A percentile compares a stretch with the other conserved stretches of the same genome.
phyloP scores from a whole-genome alignment of 257 asterid species.

The Nyctanthes arbortristis region DNA sequence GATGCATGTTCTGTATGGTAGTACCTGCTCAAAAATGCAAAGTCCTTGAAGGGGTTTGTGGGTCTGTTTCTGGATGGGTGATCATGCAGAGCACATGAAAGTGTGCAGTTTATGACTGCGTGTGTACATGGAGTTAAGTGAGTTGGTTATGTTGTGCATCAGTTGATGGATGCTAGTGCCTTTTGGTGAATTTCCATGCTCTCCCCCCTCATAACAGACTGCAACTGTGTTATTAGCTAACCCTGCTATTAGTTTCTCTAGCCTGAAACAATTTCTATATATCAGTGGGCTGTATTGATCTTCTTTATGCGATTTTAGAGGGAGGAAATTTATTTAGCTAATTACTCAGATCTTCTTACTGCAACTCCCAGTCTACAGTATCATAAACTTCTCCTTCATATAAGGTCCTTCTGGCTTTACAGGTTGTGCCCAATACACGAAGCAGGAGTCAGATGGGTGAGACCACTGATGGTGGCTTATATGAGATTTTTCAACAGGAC shows the following conservation, averaged over 20 bases:
- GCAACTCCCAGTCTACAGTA: neutral
- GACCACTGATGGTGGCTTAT: conserved; percentile 97
- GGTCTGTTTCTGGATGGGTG: neutral
- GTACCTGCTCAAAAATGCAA: neutral
- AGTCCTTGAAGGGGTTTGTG: neutral
- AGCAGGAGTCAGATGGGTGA: conserved; percentile 99
- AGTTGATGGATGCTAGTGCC: conserved; percentile 5
- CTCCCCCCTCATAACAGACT: neutral
- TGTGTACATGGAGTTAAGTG: neutral
- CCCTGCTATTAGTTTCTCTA: neutral
- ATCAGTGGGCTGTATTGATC: neutral
- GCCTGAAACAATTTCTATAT: neutral
- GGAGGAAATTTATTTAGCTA: neutral
- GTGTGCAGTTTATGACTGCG: neutral
- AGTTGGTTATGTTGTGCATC: neutral
- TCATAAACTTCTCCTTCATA: neutral
- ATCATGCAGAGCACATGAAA: neutral
- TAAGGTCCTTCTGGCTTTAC: conserved; percentile 27
- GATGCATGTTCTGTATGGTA: neutral
- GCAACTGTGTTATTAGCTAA: conserved; percentile 1
- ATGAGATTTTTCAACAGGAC: conserved; percentile 98
- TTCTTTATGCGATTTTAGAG: neutral
- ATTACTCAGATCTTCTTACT: conserved; percentile 8
- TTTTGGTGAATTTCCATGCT: conserved; percentile 8
- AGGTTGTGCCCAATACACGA: conserved; percentile 96